Conservation (phyloP, 768 basidiomycete genomes). For the Asterophora lycoperdoides region DNA sequence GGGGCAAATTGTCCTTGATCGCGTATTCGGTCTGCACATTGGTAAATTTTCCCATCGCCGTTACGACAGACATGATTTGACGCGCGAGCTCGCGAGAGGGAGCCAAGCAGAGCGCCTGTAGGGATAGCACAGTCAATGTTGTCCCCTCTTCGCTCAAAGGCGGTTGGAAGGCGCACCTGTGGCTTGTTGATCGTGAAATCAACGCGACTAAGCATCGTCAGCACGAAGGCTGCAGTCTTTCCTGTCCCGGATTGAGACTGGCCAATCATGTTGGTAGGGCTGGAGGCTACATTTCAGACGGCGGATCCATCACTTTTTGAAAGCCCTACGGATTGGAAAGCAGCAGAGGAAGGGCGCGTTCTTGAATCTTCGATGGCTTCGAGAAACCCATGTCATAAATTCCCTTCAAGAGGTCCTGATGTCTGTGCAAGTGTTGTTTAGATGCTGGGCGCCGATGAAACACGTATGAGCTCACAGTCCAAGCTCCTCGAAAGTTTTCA, state of each 20-base stretch:
- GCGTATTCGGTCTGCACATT: slow-evolving; percentile 91
- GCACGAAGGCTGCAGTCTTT: slow-evolving; percentile 96
- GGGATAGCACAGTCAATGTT: not conserved
- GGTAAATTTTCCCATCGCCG: slow-evolving; percentile 94
- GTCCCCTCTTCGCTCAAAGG: not conserved
- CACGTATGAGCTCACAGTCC: slow-evolving; percentile 64
- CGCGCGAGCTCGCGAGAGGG: slow-evolving; percentile 96
- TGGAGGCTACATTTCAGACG: slow-evolving; percentile 27
- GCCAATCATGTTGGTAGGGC: slow-evolving; percentile 98
- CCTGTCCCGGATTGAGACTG: slow-evolving; percentile 99
- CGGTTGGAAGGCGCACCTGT: slow-evolving; percentile 48
- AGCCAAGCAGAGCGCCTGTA: slow-evolving; percentile 91
- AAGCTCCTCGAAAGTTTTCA: slow-evolving; percentile 92
- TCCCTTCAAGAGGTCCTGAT: slow-evolving; percentile 86
- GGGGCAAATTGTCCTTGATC: slow-evolving; percentile 82
- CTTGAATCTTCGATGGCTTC: slow-evolving; percentile 98
- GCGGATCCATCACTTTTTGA: not conserved
- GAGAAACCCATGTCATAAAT: slow-evolving; percentile 94
- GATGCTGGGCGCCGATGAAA: not conserved
- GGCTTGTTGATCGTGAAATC: slow-evolving; percentile 80
- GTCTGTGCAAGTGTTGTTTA: slow-evolving; percentile 36
- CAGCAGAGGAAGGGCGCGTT: slow-evolving; percentile 89
- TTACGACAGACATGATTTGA: slow-evolving; percentile 95
- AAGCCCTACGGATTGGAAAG: slow-evolving; percentile 73
- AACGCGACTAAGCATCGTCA: slow-evolving; percentile 94